Base-by-base conservation (phyloP, 2,329 filamentous ascomycete species). In the Neodidymelliopsis sp. region DNA sequence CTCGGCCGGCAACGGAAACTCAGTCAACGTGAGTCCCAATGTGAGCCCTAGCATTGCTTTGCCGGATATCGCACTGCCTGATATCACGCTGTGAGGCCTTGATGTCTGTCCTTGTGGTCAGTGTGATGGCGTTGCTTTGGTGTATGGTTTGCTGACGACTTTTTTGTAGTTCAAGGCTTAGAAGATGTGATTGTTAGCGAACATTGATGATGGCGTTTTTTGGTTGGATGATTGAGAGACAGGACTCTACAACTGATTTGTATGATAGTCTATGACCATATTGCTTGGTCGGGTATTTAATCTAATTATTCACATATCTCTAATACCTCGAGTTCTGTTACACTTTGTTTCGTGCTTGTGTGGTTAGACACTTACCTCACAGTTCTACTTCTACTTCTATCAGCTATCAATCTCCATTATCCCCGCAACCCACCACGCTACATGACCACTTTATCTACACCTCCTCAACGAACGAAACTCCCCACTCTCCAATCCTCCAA, bases 1-100 rank as follows among this genome's bases (percentile, higher is more conserved):
- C 49, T 4, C 28, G 23, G 46, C 36, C 10, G 44, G 30, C 22
- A 53, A 46, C 35, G 56, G 49, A n/a, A 57, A 61, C 39, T 33
- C 36, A 12, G 23, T 56, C 18, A 53, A 44, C 29, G 39, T 61
- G 48, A 49, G 40, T 42, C 50, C 43, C n/a, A 13, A 31, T 13
- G 38, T 49, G 16, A 48, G 36, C 37, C 44, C 44, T 11, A 37
- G 30, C 25, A 30, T 48, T 27, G 19, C 37, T 25, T 35, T 48
- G 44, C 44, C 44, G 6, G 36, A 47, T 9, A 29, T 45, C n/a
- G 39, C 29, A 13, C 38, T 44, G 41, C 41, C 31, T 18, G 41
- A 43, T 24, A 43, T 43, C 24, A 34, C 19, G n/a, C 16, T 41
- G 24, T 48, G 29, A 41, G 27, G 27, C 13, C 28, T 7, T 30